phyloP scores from a whole-genome alignment of 306 rosid genomes.

The Prunus mongolica region DNA sequence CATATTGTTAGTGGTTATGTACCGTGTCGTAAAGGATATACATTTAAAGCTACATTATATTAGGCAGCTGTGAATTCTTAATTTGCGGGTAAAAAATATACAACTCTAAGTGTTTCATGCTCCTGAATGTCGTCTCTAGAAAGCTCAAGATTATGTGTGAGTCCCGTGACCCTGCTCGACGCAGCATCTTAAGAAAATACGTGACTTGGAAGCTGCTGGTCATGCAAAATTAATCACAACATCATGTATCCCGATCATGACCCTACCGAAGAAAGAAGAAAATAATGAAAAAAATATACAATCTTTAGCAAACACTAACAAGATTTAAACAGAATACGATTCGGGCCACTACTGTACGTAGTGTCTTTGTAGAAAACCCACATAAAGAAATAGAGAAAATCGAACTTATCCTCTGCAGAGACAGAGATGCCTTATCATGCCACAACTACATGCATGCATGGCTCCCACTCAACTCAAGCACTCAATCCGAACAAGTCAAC shows the following conservation, averaged over 20 bases:
- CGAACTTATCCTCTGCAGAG: neutral
- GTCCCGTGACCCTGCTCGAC: too few relatives aligned
- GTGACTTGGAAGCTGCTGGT: too few relatives aligned
- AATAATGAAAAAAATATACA: neutral
- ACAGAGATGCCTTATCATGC: neutral
- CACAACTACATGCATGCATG: neutral
- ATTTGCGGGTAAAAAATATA: too few relatives aligned
- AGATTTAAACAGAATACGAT: neutral
- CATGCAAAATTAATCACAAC: too few relatives aligned
- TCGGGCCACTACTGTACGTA: neutral
- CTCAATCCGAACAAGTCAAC: neutral
- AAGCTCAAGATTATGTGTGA: too few relatives aligned
- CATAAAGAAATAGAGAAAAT: neutral
- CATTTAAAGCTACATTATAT: too few relatives aligned
- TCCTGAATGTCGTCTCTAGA: too few relatives aligned
- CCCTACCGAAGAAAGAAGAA: neutral
- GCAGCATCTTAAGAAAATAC: too few relatives aligned
- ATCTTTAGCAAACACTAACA: neutral
- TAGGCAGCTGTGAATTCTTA: too few relatives aligned
- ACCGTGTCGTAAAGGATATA: too few relatives aligned
- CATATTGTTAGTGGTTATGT: too few relatives aligned
- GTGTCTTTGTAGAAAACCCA: neutral
- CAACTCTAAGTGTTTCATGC: too few relatives aligned
- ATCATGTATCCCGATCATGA: neutral
- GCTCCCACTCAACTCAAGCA: neutral